These are phyloP conservation scores for Pachysandra terminalis DNA, from an alignment of 164 flowering plant genomes.

Conservation along the genomic window DNA sequence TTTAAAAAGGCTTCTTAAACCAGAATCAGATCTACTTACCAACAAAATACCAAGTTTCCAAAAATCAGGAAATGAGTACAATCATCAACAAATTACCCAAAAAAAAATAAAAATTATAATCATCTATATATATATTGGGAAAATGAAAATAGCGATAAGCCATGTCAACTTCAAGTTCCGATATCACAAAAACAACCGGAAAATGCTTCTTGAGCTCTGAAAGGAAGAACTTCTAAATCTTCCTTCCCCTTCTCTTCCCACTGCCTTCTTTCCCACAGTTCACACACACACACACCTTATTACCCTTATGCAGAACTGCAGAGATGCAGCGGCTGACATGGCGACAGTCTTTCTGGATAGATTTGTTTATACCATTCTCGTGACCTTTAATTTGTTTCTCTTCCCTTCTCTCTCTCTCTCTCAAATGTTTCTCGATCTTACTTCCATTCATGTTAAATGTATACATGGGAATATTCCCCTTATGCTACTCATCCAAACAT, in stretches of 20 bases:
- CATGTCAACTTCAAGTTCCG: slow-evolving; percentile 40
- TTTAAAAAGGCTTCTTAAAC: background rate
- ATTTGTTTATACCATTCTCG: slow-evolving; percentile 40
- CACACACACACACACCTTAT: background rate
- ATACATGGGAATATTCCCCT: slow-evolving; percentile 22
- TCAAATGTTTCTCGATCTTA: no score
- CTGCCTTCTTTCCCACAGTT: slow-evolving; percentile 16
- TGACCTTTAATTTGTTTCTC: slow-evolving; percentile 45
- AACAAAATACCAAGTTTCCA: background rate
- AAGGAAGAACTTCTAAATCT: slow-evolving; percentile 28
- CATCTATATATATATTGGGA: slow-evolving; percentile 6
- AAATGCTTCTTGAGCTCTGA: slow-evolving; percentile 2
- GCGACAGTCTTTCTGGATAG: slow-evolving; percentile 27
- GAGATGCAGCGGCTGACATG: slow-evolving; percentile 45
- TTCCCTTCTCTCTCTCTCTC: slow-evolving; percentile 18
- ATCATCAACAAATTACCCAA: no score
- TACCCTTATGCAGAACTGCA: slow-evolving; percentile 18
- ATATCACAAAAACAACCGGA: slow-evolving; percentile 5
- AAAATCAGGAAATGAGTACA: no score
- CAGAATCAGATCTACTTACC: background rate
- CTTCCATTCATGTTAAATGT: slow-evolving; percentile 27
- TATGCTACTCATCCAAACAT: background rate
- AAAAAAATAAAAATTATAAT: no score
- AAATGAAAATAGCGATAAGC: background rate
- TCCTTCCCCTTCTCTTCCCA: slow-evolving; percentile 4